Conservation (phyloP, 805 yeast genomes). For the Candida stauntonica region DNA sequence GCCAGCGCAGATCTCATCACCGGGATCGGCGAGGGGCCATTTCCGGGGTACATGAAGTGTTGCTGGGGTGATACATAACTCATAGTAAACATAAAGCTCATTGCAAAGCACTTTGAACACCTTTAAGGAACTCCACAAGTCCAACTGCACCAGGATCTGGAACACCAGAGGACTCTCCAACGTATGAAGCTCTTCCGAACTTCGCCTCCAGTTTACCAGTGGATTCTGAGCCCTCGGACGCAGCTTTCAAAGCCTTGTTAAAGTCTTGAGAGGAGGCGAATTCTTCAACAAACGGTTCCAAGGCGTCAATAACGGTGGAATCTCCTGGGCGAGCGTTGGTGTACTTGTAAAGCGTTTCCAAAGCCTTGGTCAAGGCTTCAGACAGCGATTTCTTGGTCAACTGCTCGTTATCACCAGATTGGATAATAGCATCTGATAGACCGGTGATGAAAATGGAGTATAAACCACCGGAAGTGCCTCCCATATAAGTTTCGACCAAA, state of each 20-base stretch:
- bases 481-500: slow-evolving; percentile 86
- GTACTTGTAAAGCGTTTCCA: slow-evolving; percentile 73
- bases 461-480: slow-evolving; percentile 94
- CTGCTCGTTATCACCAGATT: slow-evolving; percentile 28
- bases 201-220: slow-evolving; percentile 76
- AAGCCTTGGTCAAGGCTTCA: slow-evolving; percentile 49
- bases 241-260: slow-evolving; percentile 59
- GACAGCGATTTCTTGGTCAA: slow-evolving; percentile 35
- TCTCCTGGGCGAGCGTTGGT: slow-evolving; percentile 89
- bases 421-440: slow-evolving; percentile 49
- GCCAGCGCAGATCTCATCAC: too few species aligned
- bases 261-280: slow-evolving; percentile 50
- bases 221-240: slow-evolving; percentile 67
- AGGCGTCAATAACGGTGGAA: slow-evolving; percentile 82
- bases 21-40: too few species aligned
- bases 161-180: slow-evolving; percentile 59
- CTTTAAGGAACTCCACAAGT: slow-evolving; percentile 49
- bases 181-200: slow-evolving; percentile 93
- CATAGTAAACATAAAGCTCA: not conserved
- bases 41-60: too few species aligned
- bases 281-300: slow-evolving; percentile 78
- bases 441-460: slow-evolving; percentile 84
- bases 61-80: too few species aligned
- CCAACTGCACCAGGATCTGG: slow-evolving; percentile 98
- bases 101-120: slow-evolving; percentile 28